Conservation (phyloP, 2,329 filamentous ascomycete species). For the Ceratocystiopsis minuta region DNA sequence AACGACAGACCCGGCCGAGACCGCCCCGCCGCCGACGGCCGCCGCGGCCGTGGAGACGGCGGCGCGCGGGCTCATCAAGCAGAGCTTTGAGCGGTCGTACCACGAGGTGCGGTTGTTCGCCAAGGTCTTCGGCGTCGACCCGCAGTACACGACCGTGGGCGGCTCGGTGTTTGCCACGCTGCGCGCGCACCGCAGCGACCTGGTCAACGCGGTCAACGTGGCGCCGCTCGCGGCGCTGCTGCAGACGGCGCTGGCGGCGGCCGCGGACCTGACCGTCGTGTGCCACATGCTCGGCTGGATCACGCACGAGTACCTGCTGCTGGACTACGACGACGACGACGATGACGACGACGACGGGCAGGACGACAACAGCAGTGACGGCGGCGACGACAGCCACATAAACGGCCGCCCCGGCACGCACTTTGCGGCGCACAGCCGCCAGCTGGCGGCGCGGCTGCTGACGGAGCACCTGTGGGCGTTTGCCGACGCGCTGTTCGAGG, state of each 20-base stretch:
- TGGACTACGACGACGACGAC: conserved; percentile 36
- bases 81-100: conserved; percentile 39
- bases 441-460: conserved; percentile 36
- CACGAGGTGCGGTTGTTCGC: conserved; percentile 35
- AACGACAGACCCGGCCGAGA: too few species aligned
- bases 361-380: conserved; percentile 22
- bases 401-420: conserved; percentile 17
- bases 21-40: not conserved
- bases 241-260: conserved; percentile 27
- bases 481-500: conserved; percentile 34
- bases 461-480: conserved; percentile 40
- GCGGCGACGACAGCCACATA: not conserved
- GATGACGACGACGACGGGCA: conserved; percentile 14
- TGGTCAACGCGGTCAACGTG: conserved; percentile 37
- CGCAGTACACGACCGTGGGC: conserved; percentile 29
- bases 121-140: conserved; percentile 37
- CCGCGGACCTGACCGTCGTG: conserved; percentile 23
- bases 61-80: conserved; percentile 39
- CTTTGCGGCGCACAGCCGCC: conserved; percentile 34
- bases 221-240: conserved; percentile 30
- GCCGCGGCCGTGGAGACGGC: conserved; percentile 27
- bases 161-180: conserved; percentile 33
- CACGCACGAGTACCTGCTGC: conserved; percentile 36
- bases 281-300: conserved; percentile 41
- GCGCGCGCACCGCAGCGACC: conserved; percentile 29